phyloP scores from a whole-genome alignment of 2,329 filamentous ascomycete species.

The Monilinia fructicola region DNA sequence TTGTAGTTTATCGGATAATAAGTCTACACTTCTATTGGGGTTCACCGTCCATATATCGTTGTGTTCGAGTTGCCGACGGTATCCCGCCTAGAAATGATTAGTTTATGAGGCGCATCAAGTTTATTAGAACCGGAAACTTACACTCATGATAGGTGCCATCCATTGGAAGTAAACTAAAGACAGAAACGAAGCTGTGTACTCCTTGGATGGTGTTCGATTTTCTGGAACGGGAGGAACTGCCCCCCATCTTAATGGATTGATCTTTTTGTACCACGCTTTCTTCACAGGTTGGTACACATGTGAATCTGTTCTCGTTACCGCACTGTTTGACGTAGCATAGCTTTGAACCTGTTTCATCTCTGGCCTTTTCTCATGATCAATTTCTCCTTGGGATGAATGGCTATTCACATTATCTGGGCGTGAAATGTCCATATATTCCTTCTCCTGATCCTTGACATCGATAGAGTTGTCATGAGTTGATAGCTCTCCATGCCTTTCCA shows the following conservation, averaged over 20 bases:
- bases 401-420: slow-evolving; percentile 26
- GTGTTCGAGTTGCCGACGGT: slow-evolving; percentile 76
- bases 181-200: slow-evolving; percentile 71
- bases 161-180: slow-evolving; percentile 81
- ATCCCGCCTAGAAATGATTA: slow-evolving; percentile 63
- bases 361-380: slow-evolving; percentile 33
- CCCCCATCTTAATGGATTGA: slow-evolving; percentile 63
- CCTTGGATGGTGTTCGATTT: slow-evolving; percentile 57
- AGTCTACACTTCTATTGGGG: slow-evolving; percentile 70
- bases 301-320: slow-evolving; percentile 45
- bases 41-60: slow-evolving; percentile 91
- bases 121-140: slow-evolving; percentile 44
- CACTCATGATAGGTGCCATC: slow-evolving; percentile 84
- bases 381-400: slow-evolving; percentile 27
- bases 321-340: slow-evolving; percentile 55
- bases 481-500: slow-evolving; percentile 15
- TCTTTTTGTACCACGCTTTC: slow-evolving; percentile 61
- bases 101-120: slow-evolving; percentile 16
- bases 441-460: slow-evolving; percentile 28
- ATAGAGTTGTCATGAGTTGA: slow-evolving; percentile 16
- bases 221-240: slow-evolving; percentile 55
- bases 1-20: slow-evolving; percentile 65
- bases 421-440: slow-evolving; percentile 35
- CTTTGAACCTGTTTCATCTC: slow-evolving; percentile 50
- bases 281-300: slow-evolving; percentile 35